Evolutionary conservation across 2,329 filamentous ascomycete species (phyloP).

Genomic region (Fusarium camptoceras): DNA sequence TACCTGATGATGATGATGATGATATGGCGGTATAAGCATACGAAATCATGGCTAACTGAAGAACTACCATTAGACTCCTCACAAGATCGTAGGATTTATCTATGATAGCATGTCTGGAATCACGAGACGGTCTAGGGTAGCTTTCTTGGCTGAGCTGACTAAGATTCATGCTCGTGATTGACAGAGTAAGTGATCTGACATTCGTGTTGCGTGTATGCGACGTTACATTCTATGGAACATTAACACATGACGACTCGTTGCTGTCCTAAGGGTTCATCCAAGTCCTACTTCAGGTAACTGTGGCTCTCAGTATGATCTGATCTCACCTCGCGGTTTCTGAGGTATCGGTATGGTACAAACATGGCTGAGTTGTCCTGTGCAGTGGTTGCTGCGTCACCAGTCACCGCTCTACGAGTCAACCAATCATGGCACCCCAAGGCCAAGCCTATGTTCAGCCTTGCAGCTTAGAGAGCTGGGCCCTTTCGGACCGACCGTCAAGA

Average conservation of each 20-base stretch:
- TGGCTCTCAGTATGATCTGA: conserved; percentile 19
- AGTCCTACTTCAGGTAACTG: conserved; percentile 2
- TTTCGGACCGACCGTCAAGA: conserved; percentile 45
- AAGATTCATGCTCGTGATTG: conserved; percentile 8
- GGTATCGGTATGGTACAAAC: not conserved
- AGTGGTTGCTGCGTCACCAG: conserved; percentile 1
- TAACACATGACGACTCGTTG: conserved; percentile 27
- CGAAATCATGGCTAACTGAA: no score
- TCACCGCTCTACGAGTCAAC: not conserved
- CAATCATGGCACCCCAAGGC: not conserved
- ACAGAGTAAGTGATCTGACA: conserved; percentile 13
- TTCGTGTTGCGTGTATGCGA: conserved; percentile 18
- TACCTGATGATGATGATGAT: not conserved
- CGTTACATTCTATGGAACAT: conserved; percentile 32
- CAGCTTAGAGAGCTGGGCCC: conserved; percentile 30
- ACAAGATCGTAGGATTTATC: not conserved
- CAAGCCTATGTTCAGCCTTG: conserved; percentile 39
- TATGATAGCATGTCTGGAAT: not conserved
- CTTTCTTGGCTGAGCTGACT: not conserved
- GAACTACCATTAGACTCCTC: not conserved
- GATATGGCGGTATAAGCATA: not conserved
- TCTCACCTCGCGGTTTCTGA: not conserved
- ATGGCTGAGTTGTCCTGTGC: not conserved
- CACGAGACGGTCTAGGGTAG: conserved; percentile 23
- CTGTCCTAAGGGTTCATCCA: conserved; percentile 5